A percentile compares a stretch with the other conserved stretches of the same genome.
phyloP scores from a whole-genome alignment of 768 basidiomycete genomes.

The Amanita jacksonii region DNA sequence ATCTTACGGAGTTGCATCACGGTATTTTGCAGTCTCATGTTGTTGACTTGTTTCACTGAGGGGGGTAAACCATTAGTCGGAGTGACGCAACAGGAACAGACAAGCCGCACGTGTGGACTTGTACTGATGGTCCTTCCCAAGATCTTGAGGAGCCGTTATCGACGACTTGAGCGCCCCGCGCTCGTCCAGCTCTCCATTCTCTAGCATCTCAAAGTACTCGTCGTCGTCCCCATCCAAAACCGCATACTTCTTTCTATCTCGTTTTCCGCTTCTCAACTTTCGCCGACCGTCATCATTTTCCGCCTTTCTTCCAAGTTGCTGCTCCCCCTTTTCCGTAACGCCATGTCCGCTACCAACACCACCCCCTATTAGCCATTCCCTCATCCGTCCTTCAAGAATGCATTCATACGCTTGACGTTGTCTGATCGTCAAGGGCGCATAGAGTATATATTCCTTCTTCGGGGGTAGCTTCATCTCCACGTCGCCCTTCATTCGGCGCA shows the following conservation, averaged over 20 bases:
- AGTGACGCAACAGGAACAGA: background rate
- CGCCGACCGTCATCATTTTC: conserved; percentile 16
- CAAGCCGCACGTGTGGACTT: conserved; percentile 45
- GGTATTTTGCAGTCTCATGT: conserved; percentile 87
- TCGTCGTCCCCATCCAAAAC: conserved; percentile 51
- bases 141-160: conserved; percentile 13
- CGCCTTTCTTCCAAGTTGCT: conserved; percentile 12
- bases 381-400: conserved; percentile 61
- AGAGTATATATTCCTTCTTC: conserved; percentile 91
- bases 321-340: conserved; percentile 13
- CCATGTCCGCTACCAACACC: conserved; percentile 14
- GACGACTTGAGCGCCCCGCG: conserved; percentile 15
- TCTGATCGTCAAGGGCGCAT: conserved; percentile 74
- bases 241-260: conserved; percentile 37
- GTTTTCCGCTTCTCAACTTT: conserved; percentile 22
- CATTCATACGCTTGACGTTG: conserved; percentile 85
- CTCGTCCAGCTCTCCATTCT: conserved; percentile 34
- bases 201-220: conserved; percentile 55
- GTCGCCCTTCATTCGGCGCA: conserved; percentile 86
- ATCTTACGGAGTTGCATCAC: conserved; percentile 98
- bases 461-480: conserved; percentile 75
- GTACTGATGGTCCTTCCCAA: conserved; percentile 28
- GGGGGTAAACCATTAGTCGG: background rate
- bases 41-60: conserved; percentile 77
- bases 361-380: conserved; percentile 45